Base-by-base conservation (phyloP, 2,329 filamentous ascomycete genomes). In the Cryphonectria radicalis region DNA sequence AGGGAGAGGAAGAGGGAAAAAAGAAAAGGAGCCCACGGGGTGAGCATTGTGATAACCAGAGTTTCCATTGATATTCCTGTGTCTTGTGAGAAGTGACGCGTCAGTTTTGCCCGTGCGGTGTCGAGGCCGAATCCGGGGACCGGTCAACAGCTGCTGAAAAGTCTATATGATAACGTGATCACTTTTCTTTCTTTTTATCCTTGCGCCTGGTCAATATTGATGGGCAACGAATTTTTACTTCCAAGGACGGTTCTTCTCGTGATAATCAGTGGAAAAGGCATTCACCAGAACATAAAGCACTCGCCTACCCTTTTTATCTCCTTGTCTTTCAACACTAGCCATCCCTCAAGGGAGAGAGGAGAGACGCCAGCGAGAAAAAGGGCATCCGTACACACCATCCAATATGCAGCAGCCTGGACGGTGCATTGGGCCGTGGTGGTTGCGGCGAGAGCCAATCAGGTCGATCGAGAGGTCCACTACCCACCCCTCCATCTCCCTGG, bases 381-480 rank as follows among this genome's bases (percentile, higher is more conserved):
- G 11, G 19, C 7, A 37, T 19, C 40, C n/a, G 35, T 72, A n/a
- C 60, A 70, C 70, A 70, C 70, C 70, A 72, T 42, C 68, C 55
- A 14, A 66, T 35, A 60, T 67, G 68, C 70, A 64, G 64, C 70
- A 64, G 64, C 22, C 43, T 67, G 59, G 59, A 67, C 46, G 50
- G 59, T 65, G 40, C 42, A 59, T 50, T n/a, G 63, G 46, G 46
- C 42, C 57, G 37, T 50, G 55, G 62, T 43, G 64, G 64, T 28
- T 57, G 64, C 46, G 10, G 1, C 8, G n/a, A 55, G 35, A 22
- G n/a, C 65, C 63, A 66, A 66, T 66, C 5, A 32, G 2, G 43
- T 65, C 6, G 46, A 28, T 19, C 1, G n/a, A 28, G 28, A 46
- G 42, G 63, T 11, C 37, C 59, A 22, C 28, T 35, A 37, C 59